Evolutionary conservation across 148 eudicot species (phyloP).

Genomic region (Cornus florida): DNA sequence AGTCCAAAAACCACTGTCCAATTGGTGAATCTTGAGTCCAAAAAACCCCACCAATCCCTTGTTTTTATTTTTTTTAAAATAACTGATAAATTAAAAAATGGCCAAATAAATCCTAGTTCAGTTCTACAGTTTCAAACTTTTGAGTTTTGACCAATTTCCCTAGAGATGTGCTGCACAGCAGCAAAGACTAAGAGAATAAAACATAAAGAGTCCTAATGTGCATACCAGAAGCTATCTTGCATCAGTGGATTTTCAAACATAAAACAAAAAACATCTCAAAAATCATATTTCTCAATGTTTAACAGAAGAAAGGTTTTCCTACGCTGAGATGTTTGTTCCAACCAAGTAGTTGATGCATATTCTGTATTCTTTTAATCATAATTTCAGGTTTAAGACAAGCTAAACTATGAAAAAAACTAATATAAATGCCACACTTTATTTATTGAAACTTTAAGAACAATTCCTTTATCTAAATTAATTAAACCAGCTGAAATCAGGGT

Average conservation of each 20-base stretch:
- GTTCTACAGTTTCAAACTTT: too few species aligned
- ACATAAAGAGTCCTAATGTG: neutral
- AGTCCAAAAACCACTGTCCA: neutral
- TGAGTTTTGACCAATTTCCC: neutral
- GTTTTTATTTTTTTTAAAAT: neutral
- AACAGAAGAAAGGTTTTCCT: too few species aligned
- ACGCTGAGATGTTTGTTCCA: too few species aligned
- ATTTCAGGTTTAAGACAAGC: neutral
- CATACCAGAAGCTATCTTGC: neutral
- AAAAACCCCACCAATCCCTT: neutral
- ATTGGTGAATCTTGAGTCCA: neutral
- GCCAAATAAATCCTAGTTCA: too few species aligned
- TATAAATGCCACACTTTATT: neutral
- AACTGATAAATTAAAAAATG: neutral
- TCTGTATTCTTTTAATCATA: neutral
- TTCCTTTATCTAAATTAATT: too few species aligned
- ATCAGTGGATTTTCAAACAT: neutral
- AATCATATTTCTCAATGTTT: too few species aligned
- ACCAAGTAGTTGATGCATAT: neutral
- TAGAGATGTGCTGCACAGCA: neutral
- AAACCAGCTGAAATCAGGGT: neutral
- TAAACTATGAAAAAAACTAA: neutral
- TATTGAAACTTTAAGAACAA: neutral
- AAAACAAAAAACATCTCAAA: neutral
- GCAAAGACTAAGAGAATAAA: neutral